Evolutionary conservation across 2,329 filamentous ascomycete genomes (phyloP), one percentile per base, ranked within the genome.

Genomic region (Trichothecium roseum): DNA sequence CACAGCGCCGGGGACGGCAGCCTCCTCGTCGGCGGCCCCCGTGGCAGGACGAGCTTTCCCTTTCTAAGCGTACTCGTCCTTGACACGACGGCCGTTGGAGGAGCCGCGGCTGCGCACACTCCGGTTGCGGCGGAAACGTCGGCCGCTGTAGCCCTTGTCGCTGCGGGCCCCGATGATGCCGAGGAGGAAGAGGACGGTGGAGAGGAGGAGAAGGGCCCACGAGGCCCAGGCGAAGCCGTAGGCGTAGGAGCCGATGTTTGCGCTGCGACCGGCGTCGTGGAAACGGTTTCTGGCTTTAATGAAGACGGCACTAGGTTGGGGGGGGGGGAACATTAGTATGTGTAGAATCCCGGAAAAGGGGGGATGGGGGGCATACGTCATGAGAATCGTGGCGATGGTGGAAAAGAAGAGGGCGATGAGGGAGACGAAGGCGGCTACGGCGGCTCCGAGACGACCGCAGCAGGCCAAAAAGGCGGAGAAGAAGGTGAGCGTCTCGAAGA

Each of bases 211-310:
- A 36, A 71, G 70, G 8, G 72, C 73, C 58, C 78, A 76, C 2
- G 81, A 72, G 13, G 69, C 78, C 84, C 84, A 91, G 42, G 76
- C 78, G 62, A 87, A 89, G 30, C 73, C 84, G 50, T 85, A 84
- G 15, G 77, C 80, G 49, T 80, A 83, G 22, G 50, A 51, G 36
- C 84, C 84, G 27, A 91, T 54, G 9, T 53, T 56, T 20, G 84
- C 81, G 14, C 55, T 51, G 37, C 74, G 71, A 40, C 68, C 70
- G 37, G 59, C 67, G 26, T 51, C 49, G 26, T 58, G 59, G 66
- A 89, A 88, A 27, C 62, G 65, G 47, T 85, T 63, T 52, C 82
- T 80, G 38, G 77, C 81, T 48, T 74, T 64, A 49, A 86, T 78
- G 46, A 84, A 84, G 45, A 63, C 67, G 28, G 69, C 71, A 17